Evolutionary conservation across 2,329 filamentous ascomycete genomes (phyloP), one percentile per base, ranked within the genome.

Genomic region (Colletotrichum liriopes): DNA sequence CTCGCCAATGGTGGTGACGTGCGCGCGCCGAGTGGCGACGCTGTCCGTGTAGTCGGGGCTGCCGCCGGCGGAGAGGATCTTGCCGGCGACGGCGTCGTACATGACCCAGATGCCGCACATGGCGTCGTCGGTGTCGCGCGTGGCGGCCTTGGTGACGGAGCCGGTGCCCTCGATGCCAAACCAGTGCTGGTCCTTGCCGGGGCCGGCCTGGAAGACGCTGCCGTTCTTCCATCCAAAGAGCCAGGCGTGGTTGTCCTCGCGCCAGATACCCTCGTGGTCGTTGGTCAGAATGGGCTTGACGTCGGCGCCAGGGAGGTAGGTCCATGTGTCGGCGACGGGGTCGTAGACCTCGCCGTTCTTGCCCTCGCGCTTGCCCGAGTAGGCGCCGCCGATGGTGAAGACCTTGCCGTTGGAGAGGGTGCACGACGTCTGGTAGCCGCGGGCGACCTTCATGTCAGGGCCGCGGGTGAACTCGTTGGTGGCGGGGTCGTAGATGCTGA

Each of bases 321-420:
- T 84, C 89, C 89, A 91, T 3, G 78, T 77, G 43, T 87, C 83
- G 4, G 79, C 75, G 1, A 71, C 77, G 0, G 86, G 83, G 67
- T 87, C 79, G 76, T 85, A 90, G 23, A 90, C 78, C 75, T 92
- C 90, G 54, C 87, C 89, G 70, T 89, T 85, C 81, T 91, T 91
- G 39, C 82, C 82, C 41, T 85, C 82, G 5, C 75, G 67, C 0
- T 81, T 84, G 39, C 89, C 89, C 12, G 83, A 86, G 74, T 77
- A 82, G 0, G 86, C 89, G 5, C 90, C 89, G 23, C 90, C 89
- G 47, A 91, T 90, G 16, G 83, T 85, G 77, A 91, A 91, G 32
- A 90, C 83, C 0, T 84, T 81, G 5, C 89, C 89, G 70, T 89
- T 84, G 0, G 87, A 87, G 1, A 85, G 76, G 0, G 85, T 88